These are phyloP conservation scores for Botryotinia convoluta DNA, from an alignment of 2,329 filamentous ascomycete species.

Conservation along the genomic window DNA sequence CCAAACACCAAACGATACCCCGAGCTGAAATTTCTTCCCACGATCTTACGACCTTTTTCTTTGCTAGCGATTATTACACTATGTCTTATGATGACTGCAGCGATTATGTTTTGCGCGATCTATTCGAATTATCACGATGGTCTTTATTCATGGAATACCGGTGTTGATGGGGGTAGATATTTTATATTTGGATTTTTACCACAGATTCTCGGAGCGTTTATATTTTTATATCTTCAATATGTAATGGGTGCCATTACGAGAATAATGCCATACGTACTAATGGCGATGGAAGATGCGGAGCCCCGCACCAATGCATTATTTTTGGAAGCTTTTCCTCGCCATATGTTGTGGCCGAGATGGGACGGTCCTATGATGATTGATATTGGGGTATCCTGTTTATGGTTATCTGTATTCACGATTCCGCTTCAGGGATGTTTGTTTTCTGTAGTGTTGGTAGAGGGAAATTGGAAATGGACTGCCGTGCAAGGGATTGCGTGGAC, in stretches of 20 bases:
- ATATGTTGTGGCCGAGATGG: slow-evolving; percentile 66
- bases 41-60: slow-evolving; percentile 64
- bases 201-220: slow-evolving; percentile 66
- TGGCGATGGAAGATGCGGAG: slow-evolving; percentile 62
- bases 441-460: slow-evolving; percentile 56
- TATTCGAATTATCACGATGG: slow-evolving; percentile 63
- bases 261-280: slow-evolving; percentile 72
- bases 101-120: slow-evolving; percentile 68
- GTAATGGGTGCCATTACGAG: slow-evolving; percentile 73
- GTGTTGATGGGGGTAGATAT: slow-evolving; percentile 70
- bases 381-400: slow-evolving; percentile 65
- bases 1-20: slow-evolving; percentile 45
- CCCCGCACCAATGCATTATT: slow-evolving; percentile 65
- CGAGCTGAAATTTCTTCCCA: slow-evolving; percentile 67
- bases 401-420: slow-evolving; percentile 76
- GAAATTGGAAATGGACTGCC: slow-evolving; percentile 74
- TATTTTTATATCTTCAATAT: slow-evolving; percentile 76
- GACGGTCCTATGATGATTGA: slow-evolving; percentile 67
- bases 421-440: slow-evolving; percentile 79
- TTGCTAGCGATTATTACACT: slow-evolving; percentile 59
- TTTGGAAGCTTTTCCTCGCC: slow-evolving; percentile 56
- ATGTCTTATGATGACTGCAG: slow-evolving; percentile 68
- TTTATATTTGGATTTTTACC: slow-evolving; percentile 86
- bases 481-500: slow-evolving; percentile 78
- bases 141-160: slow-evolving; percentile 63